Evolutionary conservation across 2,329 filamentous ascomycete genomes (phyloP), one percentile per base, ranked within the genome.

Genomic region (Simplicillium sp.): DNA sequence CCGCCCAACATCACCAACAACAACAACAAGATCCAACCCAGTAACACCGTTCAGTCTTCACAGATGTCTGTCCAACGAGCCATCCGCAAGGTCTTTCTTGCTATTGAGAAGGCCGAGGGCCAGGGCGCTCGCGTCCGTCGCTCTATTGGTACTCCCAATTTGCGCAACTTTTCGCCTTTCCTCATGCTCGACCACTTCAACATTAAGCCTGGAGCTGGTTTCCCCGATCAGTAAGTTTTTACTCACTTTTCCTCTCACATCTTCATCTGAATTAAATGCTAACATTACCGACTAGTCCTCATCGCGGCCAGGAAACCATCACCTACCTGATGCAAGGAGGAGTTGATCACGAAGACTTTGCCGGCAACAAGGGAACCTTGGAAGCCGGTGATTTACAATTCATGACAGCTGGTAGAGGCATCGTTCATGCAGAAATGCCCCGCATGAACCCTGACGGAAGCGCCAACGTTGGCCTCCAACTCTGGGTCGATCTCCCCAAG

Each of bases 361-460:
- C 86, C 2, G 88, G 88, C 11, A 82, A 92, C 66, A 74, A 74
- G 38, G 92, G 90, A 43, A 92, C 84, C 3, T 87, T 97, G 50
- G 73, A 82, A 45, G 65, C 84, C 0, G 90, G 90, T n/a, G 90
- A 96, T 58, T 66, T 97, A 37, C 90, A 97, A 59, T 97, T 97
- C 71, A 97, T 97, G 92, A 96, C 90, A 0, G 90, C 90, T 1
- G 90, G 90, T 4, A 71, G 75, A 15, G 90, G 90, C 34, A 94
- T 97, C 53, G 84, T 96, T 61, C 92, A 97, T 62, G 87, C 89
- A 31, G 90, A 97, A 65, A 96, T 97, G 88, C 90, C 90, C 9
- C 75, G 77, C 41, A 78, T 85, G 55, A 87, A 87, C 57, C 59
- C 71, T 1, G 85, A 92, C 57, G 86, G 86, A 38, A 76, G 70